Evolutionary conservation across 2,329 filamentous ascomycete genomes (phyloP).

Genomic region (Fusarium praegraminearum): DNA sequence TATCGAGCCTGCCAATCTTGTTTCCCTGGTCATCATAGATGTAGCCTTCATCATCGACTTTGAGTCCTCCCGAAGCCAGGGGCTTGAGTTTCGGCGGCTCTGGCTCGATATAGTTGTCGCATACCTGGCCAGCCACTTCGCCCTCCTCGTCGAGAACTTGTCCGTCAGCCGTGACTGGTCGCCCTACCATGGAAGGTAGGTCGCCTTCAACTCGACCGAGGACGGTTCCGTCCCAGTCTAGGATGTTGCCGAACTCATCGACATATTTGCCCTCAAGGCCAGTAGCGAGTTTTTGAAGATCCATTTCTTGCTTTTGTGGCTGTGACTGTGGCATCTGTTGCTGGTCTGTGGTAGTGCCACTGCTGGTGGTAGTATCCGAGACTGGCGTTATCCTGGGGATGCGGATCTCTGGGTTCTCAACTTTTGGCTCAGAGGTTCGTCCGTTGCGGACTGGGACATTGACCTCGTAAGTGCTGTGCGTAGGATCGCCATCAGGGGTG

Average conservation of each 20-base stretch:
- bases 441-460: conserved; percentile 42
- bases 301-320: neutral
- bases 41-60: conserved; percentile 68
- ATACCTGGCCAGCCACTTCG: conserved; percentile 81
- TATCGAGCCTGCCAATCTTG: conserved; percentile 72
- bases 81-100: conserved; percentile 63
- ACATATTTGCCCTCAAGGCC: conserved; percentile 62
- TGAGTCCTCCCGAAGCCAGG: conserved; percentile 62
- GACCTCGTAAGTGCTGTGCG: conserved; percentile 46
- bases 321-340: conserved; percentile 1
- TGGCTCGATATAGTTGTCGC: conserved; percentile 63
- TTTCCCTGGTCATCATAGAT: conserved; percentile 69
- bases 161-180: conserved; percentile 59
- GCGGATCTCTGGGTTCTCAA: conserved; percentile 45
- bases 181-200: conserved; percentile 66
- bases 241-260: conserved; percentile 67
- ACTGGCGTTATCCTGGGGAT: conserved; percentile 59
- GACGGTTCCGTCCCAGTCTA: conserved; percentile 63
- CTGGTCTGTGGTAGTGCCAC: conserved; percentile 20
- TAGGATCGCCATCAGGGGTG: conserved; percentile 41
- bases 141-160: conserved; percentile 79
- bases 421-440: conserved; percentile 24
- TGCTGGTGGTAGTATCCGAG: conserved; percentile 22
- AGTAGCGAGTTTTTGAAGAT: conserved; percentile 52
- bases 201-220: conserved; percentile 66